Evolutionary conservation across 2,329 filamentous ascomycete genomes (phyloP).

Genomic region (Fusarium poae): DNA sequence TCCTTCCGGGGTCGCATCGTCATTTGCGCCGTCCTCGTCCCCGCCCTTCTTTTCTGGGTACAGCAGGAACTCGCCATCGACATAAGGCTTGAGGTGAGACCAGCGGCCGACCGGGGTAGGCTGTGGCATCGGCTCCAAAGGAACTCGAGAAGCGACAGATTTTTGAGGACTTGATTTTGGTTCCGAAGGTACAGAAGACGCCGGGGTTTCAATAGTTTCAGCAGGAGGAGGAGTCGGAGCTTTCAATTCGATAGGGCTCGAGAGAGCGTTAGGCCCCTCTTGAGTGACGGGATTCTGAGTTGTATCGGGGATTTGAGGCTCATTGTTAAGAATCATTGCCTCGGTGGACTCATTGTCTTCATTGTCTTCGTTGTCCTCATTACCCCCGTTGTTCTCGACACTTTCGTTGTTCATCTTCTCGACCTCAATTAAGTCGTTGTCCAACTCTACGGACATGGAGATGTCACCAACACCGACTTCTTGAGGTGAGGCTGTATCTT

Average conservation of each 20-base stretch:
- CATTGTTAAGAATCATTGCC: slow-evolving; percentile 3
- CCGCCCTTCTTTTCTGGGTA: slow-evolving; percentile 57
- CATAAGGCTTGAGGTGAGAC: slow-evolving; percentile 57
- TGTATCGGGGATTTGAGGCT: slow-evolving; percentile 22
- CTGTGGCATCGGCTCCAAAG: slow-evolving; percentile 46
- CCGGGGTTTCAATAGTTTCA: slow-evolving; percentile 35
- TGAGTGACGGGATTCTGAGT: slow-evolving; percentile 24
- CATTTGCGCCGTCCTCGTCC: slow-evolving; percentile 51
- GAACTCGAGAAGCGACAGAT: slow-evolving; percentile 19
- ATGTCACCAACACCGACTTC: slow-evolving; percentile 3
- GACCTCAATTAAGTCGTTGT: slow-evolving; percentile 4
- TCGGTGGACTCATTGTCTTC: slow-evolving; percentile 19
- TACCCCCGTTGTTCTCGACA: neutral
- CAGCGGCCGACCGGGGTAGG: slow-evolving; percentile 53
- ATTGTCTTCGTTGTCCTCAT: slow-evolving; percentile 14
- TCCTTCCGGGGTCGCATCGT: slow-evolving; percentile 52
- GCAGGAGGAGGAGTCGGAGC: slow-evolving; percentile 35
- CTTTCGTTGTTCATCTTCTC: slow-evolving; percentile 22
- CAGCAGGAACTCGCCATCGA: slow-evolving; percentile 55
- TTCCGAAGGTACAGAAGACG: slow-evolving; percentile 40
- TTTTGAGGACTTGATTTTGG: slow-evolving; percentile 44
- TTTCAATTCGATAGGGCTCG: slow-evolving; percentile 39
- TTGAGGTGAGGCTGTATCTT: slow-evolving; percentile 9
- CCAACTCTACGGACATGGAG: slow-evolving; percentile 15
- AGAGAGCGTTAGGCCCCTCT: slow-evolving; percentile 28